phyloP scores from a whole-genome alignment of 345 rosid genomes.

The Eucalyptus viminalis region DNA sequence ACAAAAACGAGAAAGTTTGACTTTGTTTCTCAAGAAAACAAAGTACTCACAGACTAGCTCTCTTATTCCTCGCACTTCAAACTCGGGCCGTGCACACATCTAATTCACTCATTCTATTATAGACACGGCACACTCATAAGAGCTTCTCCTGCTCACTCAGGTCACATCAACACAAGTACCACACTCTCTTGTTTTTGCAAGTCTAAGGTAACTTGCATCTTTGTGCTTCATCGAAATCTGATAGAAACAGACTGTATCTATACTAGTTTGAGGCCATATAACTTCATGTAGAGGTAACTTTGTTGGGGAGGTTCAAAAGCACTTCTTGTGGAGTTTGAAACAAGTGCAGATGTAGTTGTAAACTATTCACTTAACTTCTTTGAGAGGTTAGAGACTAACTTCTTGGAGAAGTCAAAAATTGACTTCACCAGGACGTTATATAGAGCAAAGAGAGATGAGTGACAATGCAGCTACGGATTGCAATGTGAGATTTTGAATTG shows the following conservation, averaged over 20 bases:
- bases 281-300: not conserved
- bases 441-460: not conserved
- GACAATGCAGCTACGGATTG: not conserved
- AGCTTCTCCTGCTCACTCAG: not conserved
- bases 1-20: not conserved
- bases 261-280: not conserved
- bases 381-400: not conserved
- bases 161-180: not conserved
- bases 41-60: not conserved
- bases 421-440: not conserved
- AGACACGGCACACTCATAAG: not conserved
- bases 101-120: not conserved
- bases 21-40: not conserved
- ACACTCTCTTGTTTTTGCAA: not conserved
- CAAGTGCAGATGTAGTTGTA: not conserved
- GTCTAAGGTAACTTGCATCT: not conserved
- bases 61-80: not conserved
- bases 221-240: not conserved
- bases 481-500: not conserved
- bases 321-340: not conserved
- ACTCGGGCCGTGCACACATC: not conserved
- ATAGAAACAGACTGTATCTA: not conserved
- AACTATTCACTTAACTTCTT: not conserved
- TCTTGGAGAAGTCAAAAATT: not conserved
- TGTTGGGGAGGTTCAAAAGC: not conserved